Evolutionary conservation across 1,139 yeast genomes (phyloP).

Genomic region (Yamadazyma trypodendri): DNA sequence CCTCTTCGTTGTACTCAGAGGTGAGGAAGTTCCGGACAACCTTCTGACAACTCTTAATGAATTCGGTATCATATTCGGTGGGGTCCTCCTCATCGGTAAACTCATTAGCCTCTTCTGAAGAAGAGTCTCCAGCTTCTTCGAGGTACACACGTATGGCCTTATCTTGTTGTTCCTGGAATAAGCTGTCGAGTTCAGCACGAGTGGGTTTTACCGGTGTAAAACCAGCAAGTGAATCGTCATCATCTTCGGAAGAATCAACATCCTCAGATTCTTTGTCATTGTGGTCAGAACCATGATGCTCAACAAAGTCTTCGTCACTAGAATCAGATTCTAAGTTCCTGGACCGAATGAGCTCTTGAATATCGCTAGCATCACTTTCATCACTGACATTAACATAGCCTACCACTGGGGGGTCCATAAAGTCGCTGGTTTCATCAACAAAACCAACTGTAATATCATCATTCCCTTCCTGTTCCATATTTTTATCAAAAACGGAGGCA

Average conservation of each 20-base stretch:
- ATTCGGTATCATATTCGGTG: background rate
- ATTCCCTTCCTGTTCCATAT: background rate
- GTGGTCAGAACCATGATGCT: too few relatives aligned
- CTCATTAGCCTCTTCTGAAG: background rate
- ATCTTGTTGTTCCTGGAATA: background rate
- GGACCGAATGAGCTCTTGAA: background rate
- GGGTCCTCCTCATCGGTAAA: background rate
- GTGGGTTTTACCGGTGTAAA: too few relatives aligned
- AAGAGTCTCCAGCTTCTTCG: background rate
- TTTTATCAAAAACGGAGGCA: background rate
- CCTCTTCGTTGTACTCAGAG: background rate
- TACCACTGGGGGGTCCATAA: background rate
- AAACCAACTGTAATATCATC: slow-evolving; percentile 1
- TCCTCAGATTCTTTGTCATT: slow-evolving; percentile 1
- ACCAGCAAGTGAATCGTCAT: too few relatives aligned
- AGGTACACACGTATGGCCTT: background rate
- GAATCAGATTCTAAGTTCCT: background rate
- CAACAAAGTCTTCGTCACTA: slow-evolving; percentile 3
- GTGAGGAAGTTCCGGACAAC: background rate
- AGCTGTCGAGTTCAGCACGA: background rate
- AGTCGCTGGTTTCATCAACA: background rate
- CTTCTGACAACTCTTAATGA: background rate
- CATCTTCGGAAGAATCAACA: slow-evolving; percentile 2
- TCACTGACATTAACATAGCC: background rate
- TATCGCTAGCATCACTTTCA: background rate